These are phyloP conservation scores for Fistulinella cinereoalba DNA, from an alignment of 1,284 basidiomycete genomes.

Conservation along the genomic window DNA sequence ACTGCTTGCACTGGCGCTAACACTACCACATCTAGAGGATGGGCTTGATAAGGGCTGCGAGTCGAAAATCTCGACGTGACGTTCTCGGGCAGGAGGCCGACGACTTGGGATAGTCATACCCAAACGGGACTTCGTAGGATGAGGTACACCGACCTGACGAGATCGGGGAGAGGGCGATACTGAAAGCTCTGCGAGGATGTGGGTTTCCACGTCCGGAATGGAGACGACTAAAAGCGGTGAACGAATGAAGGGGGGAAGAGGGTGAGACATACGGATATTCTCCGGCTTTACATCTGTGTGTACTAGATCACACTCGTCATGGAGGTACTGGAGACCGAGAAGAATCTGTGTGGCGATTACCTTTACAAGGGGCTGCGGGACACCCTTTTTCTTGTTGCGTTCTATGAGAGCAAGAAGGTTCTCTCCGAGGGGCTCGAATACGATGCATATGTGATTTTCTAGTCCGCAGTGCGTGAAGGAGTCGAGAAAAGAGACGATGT, in stretches of 20 bases:
- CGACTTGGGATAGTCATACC: constrained; percentile 58
- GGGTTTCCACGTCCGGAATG: constrained; percentile 70
- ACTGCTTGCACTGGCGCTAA: constrained; percentile 37
- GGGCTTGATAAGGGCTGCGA: constrained; percentile 70
- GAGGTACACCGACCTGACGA: constrained; percentile 67
- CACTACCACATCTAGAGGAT: constrained; percentile 46
- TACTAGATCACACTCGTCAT: constrained; percentile 85
- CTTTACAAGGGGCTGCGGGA: constrained; percentile 78
- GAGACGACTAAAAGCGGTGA: constrained; percentile 55
- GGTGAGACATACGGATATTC: constrained; percentile 61
- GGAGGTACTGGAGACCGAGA: constrained; percentile 87
- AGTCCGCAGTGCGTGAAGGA: constrained; percentile 71
- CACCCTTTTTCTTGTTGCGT: constrained; percentile 83
- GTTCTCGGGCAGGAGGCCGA: constrained; percentile 43
- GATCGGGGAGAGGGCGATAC: constrained; percentile 65
- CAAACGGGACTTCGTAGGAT: constrained; percentile 51
- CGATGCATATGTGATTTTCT: constrained; percentile 84
- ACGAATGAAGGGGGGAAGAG: constrained; percentile 20
- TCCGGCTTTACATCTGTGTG: constrained; percentile 92
- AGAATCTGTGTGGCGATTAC: constrained; percentile 81
- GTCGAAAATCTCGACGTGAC: constrained; percentile 74
- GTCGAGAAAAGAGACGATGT: constrained; percentile 86
- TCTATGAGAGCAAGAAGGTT: constrained; percentile 83
- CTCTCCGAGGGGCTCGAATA: constrained; percentile 90
- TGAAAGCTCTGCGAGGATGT: constrained; percentile 65